Evolutionary conservation across 2,329 filamentous ascomycete genomes (phyloP).

Genomic region (Colletotrichum sp.): DNA sequence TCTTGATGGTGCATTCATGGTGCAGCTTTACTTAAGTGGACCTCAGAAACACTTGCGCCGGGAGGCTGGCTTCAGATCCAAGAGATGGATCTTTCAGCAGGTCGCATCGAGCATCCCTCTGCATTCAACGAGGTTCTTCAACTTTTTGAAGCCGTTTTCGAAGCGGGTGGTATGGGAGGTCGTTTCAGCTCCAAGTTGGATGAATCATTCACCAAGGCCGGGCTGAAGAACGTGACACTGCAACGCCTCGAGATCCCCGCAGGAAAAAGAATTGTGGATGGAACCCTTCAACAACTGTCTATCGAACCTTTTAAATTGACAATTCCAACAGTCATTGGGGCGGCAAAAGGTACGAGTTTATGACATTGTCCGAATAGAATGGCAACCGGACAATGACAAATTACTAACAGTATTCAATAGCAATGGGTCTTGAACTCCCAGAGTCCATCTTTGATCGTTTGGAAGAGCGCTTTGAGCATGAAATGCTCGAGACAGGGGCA

Average conservation of each 20-base stretch:
- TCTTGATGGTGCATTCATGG: background rate
- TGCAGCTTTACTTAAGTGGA: rapidly evolving
- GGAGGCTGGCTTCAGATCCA: background rate
- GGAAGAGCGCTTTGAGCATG: background rate
- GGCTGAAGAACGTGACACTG: background rate
- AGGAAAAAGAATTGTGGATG: background rate
- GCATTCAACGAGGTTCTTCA: background rate
- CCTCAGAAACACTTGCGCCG: background rate
- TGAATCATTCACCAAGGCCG: background rate
- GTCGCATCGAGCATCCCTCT: background rate
- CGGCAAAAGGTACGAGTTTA: background rate
- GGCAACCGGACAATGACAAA: rapidly evolving
- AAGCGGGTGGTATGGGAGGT: background rate
- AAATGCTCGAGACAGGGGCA: background rate
- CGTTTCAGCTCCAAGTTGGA: background rate
- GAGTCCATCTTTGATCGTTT: background rate
- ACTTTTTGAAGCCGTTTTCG: background rate
- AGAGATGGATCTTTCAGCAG: background rate
- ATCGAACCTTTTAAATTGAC: background rate
- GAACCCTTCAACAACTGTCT: background rate
- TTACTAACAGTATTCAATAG: background rate
- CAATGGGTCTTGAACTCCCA: background rate
- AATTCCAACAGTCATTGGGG: background rate
- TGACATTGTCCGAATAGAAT: rapidly evolving
- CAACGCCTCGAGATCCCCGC: background rate